A percentile compares a stretch with the other conserved stretches of the same genome.
These are phyloP conservation scores for Leccinum fibrillosum DNA, from an alignment of 768 basidiomycete genomes.

Conservation along the genomic window DNA sequence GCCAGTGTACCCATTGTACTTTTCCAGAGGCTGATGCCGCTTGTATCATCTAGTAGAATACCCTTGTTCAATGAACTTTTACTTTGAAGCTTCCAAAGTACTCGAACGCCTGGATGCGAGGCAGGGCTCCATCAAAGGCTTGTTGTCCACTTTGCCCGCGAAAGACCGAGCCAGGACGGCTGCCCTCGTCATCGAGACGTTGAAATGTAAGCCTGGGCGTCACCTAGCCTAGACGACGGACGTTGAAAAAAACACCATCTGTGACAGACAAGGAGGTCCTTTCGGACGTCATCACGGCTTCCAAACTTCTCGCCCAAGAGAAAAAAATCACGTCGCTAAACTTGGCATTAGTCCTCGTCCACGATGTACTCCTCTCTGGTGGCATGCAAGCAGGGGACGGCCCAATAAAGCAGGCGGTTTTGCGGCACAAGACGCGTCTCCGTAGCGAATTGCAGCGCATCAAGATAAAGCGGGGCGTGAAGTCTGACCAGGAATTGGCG, in stretches of 20 bases:
- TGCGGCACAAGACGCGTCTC: slow-evolving; percentile 87
- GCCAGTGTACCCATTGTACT: slow-evolving; percentile 8
- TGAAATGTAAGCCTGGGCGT: slow-evolving; percentile 72
- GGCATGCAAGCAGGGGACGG: slow-evolving; percentile 92
- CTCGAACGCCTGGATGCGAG: slow-evolving; percentile 85
- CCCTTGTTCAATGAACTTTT: slow-evolving; percentile 78
- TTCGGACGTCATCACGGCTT: slow-evolving; percentile 59
- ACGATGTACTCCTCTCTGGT: slow-evolving; percentile 79
- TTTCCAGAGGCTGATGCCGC: slow-evolving; percentile 23
- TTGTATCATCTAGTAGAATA: slow-evolving; percentile 29
- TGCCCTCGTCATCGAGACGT: slow-evolving; percentile 88
- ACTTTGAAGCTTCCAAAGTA: slow-evolving; percentile 82
- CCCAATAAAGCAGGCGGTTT: slow-evolving; percentile 80
- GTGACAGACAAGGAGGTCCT: slow-evolving; percentile 74
- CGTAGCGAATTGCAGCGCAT: slow-evolving; percentile 81
- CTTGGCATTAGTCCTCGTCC: slow-evolving; percentile 82
- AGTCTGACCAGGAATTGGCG: slow-evolving; percentile 61
- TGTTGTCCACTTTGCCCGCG: slow-evolving; percentile 69
- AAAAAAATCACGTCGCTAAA: slow-evolving; percentile 69
- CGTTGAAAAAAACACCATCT: slow-evolving; percentile 2
- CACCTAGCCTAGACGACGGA: background rate
- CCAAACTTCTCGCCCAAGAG: slow-evolving; percentile 73
- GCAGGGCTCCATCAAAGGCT: slow-evolving; percentile 89
- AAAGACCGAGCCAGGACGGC: slow-evolving; percentile 75
- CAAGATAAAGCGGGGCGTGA: slow-evolving; percentile 73